phyloP scores from a whole-genome alignment of 1,284 basidiomycete genomes.

The Ustilago loliicola region DNA sequence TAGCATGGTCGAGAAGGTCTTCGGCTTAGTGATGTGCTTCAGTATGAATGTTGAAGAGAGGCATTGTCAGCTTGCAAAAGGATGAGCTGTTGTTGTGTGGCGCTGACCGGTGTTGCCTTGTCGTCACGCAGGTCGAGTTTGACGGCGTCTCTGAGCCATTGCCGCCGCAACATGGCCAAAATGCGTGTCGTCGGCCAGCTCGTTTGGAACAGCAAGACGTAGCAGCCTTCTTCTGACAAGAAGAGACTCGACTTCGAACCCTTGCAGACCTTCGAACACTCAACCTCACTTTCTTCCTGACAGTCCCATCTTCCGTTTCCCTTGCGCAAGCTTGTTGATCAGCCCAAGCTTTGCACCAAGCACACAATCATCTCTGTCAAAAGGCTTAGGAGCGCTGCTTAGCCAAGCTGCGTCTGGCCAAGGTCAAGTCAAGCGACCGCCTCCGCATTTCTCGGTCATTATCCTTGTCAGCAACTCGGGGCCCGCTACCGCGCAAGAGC shows the following conservation, averaged over 20 bases:
- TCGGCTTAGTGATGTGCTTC: neutral
- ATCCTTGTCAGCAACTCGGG: slow-evolving; percentile 1
- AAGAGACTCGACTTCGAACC: neutral
- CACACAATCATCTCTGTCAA: neutral
- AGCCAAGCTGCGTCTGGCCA: neutral
- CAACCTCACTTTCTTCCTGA: neutral
- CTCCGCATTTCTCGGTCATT: slow-evolving; percentile 2
- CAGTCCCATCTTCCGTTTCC: neutral
- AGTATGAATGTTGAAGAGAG: neutral
- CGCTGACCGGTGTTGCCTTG: neutral
- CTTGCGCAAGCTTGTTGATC: neutral
- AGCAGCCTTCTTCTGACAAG: neutral
- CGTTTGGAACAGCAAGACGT: neutral
- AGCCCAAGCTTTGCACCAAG: neutral
- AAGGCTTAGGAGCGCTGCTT: neutral
- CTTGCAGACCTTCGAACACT: neutral
- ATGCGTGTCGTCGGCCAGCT: neutral
- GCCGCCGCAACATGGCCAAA: neutral
- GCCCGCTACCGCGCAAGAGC: slow-evolving; percentile 2
- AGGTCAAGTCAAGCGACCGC: slow-evolving; percentile 10
- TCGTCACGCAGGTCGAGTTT: slow-evolving; percentile 14
- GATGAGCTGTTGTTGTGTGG: neutral
- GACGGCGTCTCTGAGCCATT: neutral
- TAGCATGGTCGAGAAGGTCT: neutral
- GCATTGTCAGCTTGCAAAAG: slow-evolving; percentile 2